Evolutionary conservation across 306 rosid genomes (phyloP), one percentile per base, ranked within the genome.

Genomic region (Arachis hypogaea): DNA sequence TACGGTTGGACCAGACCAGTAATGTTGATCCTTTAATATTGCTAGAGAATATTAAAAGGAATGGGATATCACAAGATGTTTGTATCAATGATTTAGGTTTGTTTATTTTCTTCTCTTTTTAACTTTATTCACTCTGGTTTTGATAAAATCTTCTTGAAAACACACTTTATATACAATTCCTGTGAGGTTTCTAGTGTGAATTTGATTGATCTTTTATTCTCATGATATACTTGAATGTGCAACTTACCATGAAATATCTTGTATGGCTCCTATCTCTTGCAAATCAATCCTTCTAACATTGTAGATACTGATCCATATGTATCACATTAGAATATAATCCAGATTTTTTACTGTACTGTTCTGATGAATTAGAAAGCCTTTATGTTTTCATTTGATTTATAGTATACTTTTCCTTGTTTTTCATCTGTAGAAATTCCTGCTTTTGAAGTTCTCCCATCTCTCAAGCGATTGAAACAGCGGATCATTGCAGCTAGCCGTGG

Each of bases 381-480:
- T 42, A 10, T 60, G 45, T 76, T 52, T 46, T 59, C 49, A 63
- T 77, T 60, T 40, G 14, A 54, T 28, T 72, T 49, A 51, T 43
- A 45, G 65, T 56, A 42, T 45, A 9, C 4, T 57, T 56, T 72
- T n/a, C 45, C 22, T 33, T 76, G 51, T 51, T 38, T 56, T 68
- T 62, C 29, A 28, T 70, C 43, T 75, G 73, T 89, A 94, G 98
- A 94, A 73, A 85, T 86, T 83, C 98, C 98, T 1, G 98, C 95
- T 43, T 94, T 94, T 82, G 95, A 91, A 79, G 97, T 94, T 72
- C 96, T 94, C 8, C 98, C 98, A 18, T 89, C 97, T 78, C 98
- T 94, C 74, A 91, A 82, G 81, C 83, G 80, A 87, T 81, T 94
- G 78, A 91, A 94, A 75, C 98, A 94, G 75, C 89, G 97, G 40